These are phyloP conservation scores for Phellinidium pouzarii DNA, from an alignment of 1,284 basidiomycete species.

Conservation along the genomic window DNA sequence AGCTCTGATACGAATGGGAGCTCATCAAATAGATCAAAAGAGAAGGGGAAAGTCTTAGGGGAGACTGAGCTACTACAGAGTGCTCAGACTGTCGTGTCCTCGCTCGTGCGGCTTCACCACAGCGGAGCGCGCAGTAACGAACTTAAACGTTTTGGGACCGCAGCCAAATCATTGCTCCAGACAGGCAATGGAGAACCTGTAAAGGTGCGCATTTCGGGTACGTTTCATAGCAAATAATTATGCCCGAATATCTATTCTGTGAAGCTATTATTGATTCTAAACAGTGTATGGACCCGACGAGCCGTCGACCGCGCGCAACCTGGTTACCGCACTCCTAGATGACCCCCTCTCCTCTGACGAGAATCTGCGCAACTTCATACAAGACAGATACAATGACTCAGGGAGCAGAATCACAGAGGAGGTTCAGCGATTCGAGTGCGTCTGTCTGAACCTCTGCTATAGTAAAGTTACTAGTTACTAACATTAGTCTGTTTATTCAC, in stretches of 20 bases:
- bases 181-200: background rate
- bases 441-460: slow-evolving; percentile 19
- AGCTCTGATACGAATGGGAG: background rate
- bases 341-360: slow-evolving; percentile 54
- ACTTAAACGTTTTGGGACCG: background rate
- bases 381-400: slow-evolving; percentile 36
- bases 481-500: background rate
- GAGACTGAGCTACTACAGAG: background rate
- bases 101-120: background rate
- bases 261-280: background rate
- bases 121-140: background rate
- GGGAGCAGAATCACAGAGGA: slow-evolving; percentile 20
- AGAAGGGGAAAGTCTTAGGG: background rate
- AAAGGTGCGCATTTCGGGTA: background rate
- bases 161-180: background rate
- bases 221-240: background rate
- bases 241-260: too few species aligned
- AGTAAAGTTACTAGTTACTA: background rate
- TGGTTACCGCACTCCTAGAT: slow-evolving; percentile 63
- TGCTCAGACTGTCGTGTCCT: background rate
- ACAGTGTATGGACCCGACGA: slow-evolving; percentile 4
- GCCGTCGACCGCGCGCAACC: slow-evolving; percentile 22
- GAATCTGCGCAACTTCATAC: slow-evolving; percentile 34
- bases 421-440: slow-evolving; percentile 37
- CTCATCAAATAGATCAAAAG: background rate